A percentile compares a stretch with the other conserved stretches of the same genome.
phyloP scores from a whole-genome alignment of 169 alveolate species.

The Ichthyophthirius multifiliis region DNA sequence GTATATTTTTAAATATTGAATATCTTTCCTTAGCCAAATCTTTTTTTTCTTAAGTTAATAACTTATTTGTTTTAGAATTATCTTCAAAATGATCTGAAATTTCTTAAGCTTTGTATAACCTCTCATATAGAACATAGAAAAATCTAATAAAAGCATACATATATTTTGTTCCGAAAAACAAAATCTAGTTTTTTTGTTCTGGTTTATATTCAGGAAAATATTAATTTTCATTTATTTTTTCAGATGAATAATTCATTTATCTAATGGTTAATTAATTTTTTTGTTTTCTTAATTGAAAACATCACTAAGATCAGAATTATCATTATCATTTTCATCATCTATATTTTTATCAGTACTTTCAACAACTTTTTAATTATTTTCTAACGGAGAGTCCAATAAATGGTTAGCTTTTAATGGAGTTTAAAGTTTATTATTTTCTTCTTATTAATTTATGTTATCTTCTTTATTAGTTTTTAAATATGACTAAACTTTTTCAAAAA shows the following conservation, averaged over 20 bases:
- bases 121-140: not conserved
- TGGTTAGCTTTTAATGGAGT: not conserved
- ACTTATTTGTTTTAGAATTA: not conserved
- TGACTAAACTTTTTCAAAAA: not conserved
- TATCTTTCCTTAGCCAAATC: constrained; percentile 20
- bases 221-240: not conserved
- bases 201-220: not conserved
- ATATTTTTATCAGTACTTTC: not conserved
- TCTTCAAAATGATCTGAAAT: not conserved
- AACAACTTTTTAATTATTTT: not conserved
- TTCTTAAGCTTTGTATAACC: constrained; percentile 11
- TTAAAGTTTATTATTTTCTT: not conserved
- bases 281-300: not conserved
- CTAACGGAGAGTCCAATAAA: not conserved
- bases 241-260: not conserved
- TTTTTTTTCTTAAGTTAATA: not conserved
- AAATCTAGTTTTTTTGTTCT: not conserved
- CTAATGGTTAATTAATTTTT: not conserved
- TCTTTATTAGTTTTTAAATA: not conserved
- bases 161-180: not conserved
- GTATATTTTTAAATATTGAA: constrained; percentile 13
- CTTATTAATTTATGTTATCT: not conserved
- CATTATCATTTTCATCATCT: not conserved
- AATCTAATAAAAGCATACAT: not conserved
- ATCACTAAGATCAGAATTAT: not conserved